Evolutionary conservation across 2,329 filamentous ascomycete genomes (phyloP).

Genomic region (Hypoxylon sp.): DNA sequence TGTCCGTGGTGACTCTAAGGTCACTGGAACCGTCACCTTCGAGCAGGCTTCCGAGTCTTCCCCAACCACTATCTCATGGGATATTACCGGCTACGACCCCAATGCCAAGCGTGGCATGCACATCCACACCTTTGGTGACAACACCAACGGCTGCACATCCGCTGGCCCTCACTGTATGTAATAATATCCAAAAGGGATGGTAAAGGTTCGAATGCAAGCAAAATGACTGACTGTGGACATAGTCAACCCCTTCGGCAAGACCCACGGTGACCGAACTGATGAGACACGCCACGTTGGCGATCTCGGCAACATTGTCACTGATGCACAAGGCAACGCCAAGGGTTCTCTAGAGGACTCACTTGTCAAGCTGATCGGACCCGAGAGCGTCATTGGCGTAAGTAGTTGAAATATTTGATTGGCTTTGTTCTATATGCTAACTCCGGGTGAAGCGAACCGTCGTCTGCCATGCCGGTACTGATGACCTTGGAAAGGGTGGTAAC

Average conservation of each 20-base stretch:
- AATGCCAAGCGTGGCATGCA: slow-evolving; percentile 98
- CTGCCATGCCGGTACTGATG: slow-evolving; percentile 94
- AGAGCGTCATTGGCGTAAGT: slow-evolving; percentile 93
- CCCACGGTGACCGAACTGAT: slow-evolving; percentile 89
- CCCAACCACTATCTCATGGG: slow-evolving; percentile 90
- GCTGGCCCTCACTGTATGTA: slow-evolving; percentile 95
- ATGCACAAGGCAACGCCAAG: slow-evolving; percentile 90
- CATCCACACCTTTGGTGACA: slow-evolving; percentile 99
- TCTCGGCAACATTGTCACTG: slow-evolving; percentile 96
- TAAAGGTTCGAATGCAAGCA: not conserved
- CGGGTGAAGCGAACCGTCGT: slow-evolving; percentile 85
- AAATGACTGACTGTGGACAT: slow-evolving; percentile 40
- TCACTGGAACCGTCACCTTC: slow-evolving; percentile 94
- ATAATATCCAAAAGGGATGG: not conserved
- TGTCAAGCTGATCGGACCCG: slow-evolving; percentile 94
- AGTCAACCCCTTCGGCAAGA: slow-evolving; percentile 98
- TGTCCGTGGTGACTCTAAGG: slow-evolving; percentile 96
- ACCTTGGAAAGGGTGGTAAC: slow-evolving; percentile 91
- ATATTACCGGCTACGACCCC: slow-evolving; percentile 92
- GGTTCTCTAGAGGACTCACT: slow-evolving; percentile 84
- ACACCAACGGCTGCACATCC: slow-evolving; percentile 99
- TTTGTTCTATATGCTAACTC: slow-evolving; percentile 45
- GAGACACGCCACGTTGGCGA: slow-evolving; percentile 94
- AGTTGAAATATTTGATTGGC: not conserved
- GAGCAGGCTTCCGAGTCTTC: slow-evolving; percentile 88